Evolutionary conservation across 495 filamentous ascomycete genomes (phyloP).

Genomic region (Penicillium bialowiezense): DNA sequence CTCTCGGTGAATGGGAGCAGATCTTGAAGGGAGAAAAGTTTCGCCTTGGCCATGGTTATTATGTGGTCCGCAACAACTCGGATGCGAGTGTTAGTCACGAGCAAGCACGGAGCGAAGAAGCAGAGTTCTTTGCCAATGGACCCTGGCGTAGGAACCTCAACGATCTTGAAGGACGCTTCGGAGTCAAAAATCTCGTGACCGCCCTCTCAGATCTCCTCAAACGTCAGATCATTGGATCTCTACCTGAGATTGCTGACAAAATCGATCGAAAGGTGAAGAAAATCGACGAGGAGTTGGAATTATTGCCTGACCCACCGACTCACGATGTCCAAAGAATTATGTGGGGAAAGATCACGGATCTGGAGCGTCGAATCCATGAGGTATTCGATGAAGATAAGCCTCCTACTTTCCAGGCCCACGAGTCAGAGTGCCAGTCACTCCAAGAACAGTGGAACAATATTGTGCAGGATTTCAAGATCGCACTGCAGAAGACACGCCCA

Average conservation of each 20-base stretch:
- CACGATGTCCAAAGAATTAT: constrained; percentile 36
- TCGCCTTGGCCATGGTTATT: constrained; percentile 60
- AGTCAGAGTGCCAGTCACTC: too few relatives aligned
- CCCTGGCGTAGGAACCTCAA: constrained; percentile 49
- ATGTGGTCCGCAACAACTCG: constrained; percentile 60
- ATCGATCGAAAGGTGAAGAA: constrained; percentile 47
- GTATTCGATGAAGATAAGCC: constrained; percentile 34
- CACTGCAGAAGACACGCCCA: constrained; percentile 33
- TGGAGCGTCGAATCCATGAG: constrained; percentile 28
- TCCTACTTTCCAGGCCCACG: too few relatives aligned
- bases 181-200: constrained; percentile 53
- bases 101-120: constrained; percentile 55
- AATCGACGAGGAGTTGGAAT: constrained; percentile 46
- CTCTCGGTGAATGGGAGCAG: constrained; percentile 50
- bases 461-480: constrained; percentile 33
- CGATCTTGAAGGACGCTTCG: constrained; percentile 51
- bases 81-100: constrained; percentile 48
- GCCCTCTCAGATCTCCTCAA: constrained; percentile 54
- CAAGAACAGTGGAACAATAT: constrained; percentile 37
- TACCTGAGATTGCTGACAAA: constrained; percentile 58
- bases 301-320: constrained; percentile 54
- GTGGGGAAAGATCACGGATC: constrained; percentile 29
- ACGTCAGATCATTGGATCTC: constrained; percentile 54
- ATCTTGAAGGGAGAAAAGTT: constrained; percentile 57
- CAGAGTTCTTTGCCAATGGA: constrained; percentile 51